phyloP scores from a whole-genome alignment of 352 stramenopile genomes.

The Elongisporangium prolatum region DNA sequence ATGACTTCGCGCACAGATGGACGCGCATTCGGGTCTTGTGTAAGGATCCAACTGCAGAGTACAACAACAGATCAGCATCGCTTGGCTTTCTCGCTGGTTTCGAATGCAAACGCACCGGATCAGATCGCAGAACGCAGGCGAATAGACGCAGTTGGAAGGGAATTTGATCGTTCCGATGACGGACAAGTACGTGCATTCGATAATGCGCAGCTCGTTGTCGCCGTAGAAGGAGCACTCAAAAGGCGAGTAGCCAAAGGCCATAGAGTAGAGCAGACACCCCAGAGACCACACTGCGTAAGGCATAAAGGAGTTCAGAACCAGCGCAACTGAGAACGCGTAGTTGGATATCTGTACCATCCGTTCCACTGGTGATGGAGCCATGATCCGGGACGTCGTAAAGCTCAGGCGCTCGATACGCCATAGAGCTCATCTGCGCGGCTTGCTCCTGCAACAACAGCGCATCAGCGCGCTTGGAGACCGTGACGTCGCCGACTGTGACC shows the following conservation, averaged over 20 bases:
- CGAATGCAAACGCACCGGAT: slow-evolving; percentile 35
- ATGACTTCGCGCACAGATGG: slow-evolving; percentile 70
- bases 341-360: no score
- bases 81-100: slow-evolving; percentile 1
- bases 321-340: no score
- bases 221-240: slow-evolving; percentile 86
- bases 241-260: slow-evolving; percentile 87
- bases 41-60: slow-evolving; percentile 64
- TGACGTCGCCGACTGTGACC: slow-evolving; percentile 51
- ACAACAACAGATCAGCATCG: slow-evolving; percentile 11
- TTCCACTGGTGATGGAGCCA: slow-evolving; percentile 61
- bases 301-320: neutral
- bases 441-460: slow-evolving; percentile 82
- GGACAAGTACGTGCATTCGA: slow-evolving; percentile 84
- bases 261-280: slow-evolving; percentile 85
- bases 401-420: slow-evolving; percentile 87
- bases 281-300: slow-evolving; percentile 73
- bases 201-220: slow-evolving; percentile 51
- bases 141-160: slow-evolving; percentile 53
- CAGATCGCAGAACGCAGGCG: slow-evolving; percentile 57
- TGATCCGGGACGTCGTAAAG: slow-evolving; percentile 84
- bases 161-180: slow-evolving; percentile 85
- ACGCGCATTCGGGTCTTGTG: slow-evolving; percentile 33
- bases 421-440: slow-evolving; percentile 79
- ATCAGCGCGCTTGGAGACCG: slow-evolving; percentile 65